Evolutionary conservation across 306 rosid species (phyloP).

Genomic region (Casuarina equisetifolia): DNA sequence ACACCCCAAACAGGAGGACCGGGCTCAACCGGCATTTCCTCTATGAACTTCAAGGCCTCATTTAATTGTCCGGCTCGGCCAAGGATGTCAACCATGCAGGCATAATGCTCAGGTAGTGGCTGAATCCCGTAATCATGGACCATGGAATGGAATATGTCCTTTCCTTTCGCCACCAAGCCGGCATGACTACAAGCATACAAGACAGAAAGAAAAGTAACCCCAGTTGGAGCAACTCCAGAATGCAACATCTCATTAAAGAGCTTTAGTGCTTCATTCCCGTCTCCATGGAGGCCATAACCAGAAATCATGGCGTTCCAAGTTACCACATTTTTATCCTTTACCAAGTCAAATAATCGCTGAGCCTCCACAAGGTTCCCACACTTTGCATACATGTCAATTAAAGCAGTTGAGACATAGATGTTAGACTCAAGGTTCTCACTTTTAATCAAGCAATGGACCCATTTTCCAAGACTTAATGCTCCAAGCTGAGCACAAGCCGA

Average conservation of each 20-base stretch:
- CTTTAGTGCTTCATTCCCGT: constrained; percentile 72
- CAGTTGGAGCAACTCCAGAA: constrained; percentile 53
- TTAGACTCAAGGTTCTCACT: constrained; percentile 68
- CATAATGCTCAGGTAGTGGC: constrained; percentile 82
- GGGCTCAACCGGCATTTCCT: constrained; percentile 74
- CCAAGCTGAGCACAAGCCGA: constrained; percentile 98
- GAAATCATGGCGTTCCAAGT: constrained; percentile 97
- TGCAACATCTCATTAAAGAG: constrained; percentile 73
- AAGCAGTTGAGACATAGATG: constrained; percentile 74
- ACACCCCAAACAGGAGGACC: constrained; percentile 93
- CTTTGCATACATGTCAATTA: constrained; percentile 91
- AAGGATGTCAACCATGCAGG: constrained; percentile 96
- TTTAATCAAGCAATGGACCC: constrained; percentile 77
- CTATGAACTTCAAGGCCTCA: constrained; percentile 73
- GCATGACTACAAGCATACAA: constrained; percentile 97
- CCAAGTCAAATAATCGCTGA: constrained; percentile 61
- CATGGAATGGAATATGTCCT: constrained; percentile 70
- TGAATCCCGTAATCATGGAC: constrained; percentile 57
- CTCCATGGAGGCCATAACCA: constrained; percentile 94
- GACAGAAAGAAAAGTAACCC: constrained; percentile 77
- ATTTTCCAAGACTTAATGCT: constrained; percentile 76
- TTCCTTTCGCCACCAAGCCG: constrained; percentile 82
- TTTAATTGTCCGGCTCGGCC: constrained; percentile 85
- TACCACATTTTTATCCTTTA: constrained; percentile 71
- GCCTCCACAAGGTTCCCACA: constrained; percentile 85